phyloP scores from a whole-genome alignment of 805 yeast species.

The Kuraishia capsulata region DNA sequence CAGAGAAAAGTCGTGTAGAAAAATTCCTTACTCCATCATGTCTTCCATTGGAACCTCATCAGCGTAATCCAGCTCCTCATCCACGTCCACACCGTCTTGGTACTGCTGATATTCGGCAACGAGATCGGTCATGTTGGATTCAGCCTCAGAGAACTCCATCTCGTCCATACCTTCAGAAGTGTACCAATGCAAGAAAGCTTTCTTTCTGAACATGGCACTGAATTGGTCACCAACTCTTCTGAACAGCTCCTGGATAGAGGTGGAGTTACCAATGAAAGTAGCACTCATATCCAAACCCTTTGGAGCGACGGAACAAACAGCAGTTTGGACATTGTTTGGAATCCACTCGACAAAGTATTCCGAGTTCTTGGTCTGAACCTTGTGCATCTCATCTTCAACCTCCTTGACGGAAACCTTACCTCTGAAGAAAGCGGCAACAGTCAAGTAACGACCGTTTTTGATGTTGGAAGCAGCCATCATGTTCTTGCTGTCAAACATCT shows the following conservation, averaged over 20 bases:
- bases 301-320: slow-evolving; percentile 89
- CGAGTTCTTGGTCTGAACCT: slow-evolving; percentile 73
- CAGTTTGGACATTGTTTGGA: slow-evolving; percentile 91
- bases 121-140: slow-evolving; percentile 81
- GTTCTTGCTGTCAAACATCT: slow-evolving; percentile 84
- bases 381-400: slow-evolving; percentile 88
- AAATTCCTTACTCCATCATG: slow-evolving; percentile 19
- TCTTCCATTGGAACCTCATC: slow-evolving; percentile 57
- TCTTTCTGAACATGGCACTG: slow-evolving; percentile 85
- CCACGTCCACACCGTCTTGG: slow-evolving; percentile 75
- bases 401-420: slow-evolving; percentile 90
- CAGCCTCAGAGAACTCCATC: slow-evolving; percentile 90
- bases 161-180: slow-evolving; percentile 95
- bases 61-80: slow-evolving; percentile 63
- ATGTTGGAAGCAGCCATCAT: slow-evolving; percentile 97
- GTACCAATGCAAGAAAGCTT: slow-evolving; percentile 95
- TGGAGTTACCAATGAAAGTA: slow-evolving; percentile 87
- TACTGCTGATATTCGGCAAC: slow-evolving; percentile 88
- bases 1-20: slow-evolving; percentile 2
- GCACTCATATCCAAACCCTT: slow-evolving; percentile 82
- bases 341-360: slow-evolving; percentile 92
- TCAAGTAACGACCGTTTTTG: slow-evolving; percentile 79
- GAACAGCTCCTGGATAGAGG: slow-evolving; percentile 86
- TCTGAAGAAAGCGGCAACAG: slow-evolving; percentile 91
- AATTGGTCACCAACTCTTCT: slow-evolving; percentile 86